Percentiles rank a stretch among this genome's conserved stretches.
These are phyloP conservation scores for Talaromyces thailandensis DNA, from an alignment of 495 filamentous ascomycete species.

Conservation along the genomic window DNA sequence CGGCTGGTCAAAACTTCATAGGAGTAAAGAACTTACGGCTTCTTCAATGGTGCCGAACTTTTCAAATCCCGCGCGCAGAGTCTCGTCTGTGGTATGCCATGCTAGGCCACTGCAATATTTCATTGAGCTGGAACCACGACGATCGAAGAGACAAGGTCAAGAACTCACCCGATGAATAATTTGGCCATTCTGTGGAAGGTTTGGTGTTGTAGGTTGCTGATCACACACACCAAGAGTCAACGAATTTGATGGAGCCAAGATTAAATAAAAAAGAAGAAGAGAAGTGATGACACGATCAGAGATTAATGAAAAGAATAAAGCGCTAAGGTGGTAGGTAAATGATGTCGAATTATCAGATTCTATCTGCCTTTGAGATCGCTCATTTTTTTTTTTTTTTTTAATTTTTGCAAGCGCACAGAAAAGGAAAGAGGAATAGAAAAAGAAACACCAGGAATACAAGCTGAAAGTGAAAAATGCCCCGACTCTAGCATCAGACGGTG, in stretches of 20 bases:
- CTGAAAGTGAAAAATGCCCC: not conserved
- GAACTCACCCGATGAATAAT: slow-evolving; percentile 78
- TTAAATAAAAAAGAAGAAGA: not conserved
- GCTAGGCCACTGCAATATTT: slow-evolving; percentile 69
- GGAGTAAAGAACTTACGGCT: slow-evolving; percentile 54
- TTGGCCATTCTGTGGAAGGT: slow-evolving; percentile 58
- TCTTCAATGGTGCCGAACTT: slow-evolving; percentile 84
- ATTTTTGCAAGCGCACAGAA: not conserved
- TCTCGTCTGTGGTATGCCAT: slow-evolving; percentile 89
- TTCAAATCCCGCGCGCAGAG: slow-evolving; percentile 78
- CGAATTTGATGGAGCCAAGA: not conserved
- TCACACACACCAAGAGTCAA: not conserved
- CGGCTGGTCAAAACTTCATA: not conserved
- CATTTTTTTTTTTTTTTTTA: too few species aligned
- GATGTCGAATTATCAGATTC: not conserved
- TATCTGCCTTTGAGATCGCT: not conserved
- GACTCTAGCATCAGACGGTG: not conserved
- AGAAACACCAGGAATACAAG: not conserved
- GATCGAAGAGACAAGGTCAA: not conserved
- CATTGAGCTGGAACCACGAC: not conserved
- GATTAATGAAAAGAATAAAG: not conserved
- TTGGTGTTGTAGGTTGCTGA: not conserved
- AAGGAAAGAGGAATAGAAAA: not conserved
- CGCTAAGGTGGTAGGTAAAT: not conserved
- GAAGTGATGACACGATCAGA: not conserved